Evolutionary conservation across 2,329 filamentous ascomycete genomes (phyloP), one percentile per base, ranked within the genome.

Genomic region (Kalmusia sp.): DNA sequence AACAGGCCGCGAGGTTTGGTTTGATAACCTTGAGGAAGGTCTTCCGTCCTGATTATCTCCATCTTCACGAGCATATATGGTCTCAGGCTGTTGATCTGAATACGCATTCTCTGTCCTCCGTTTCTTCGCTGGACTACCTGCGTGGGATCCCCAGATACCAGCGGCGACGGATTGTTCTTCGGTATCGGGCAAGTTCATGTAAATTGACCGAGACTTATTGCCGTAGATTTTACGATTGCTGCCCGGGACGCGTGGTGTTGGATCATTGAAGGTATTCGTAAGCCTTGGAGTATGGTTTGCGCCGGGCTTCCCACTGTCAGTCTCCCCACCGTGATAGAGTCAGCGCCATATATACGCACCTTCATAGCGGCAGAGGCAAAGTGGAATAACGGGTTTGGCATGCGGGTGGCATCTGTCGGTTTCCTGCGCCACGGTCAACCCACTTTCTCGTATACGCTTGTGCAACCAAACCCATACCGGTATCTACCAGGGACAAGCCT

Each of bases 381-480:
- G 9, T 33, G 51, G n/a, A 59, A 59, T 21, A 57, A 27, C 11
- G 64, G 38, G 17, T 28, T 9, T 12, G 49, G 63, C 19, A 54
- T 37, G 11, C n/a, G 34, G 9, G 58, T 57, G 4, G 61, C 62
- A 47, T 68, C 64, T 9, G 59, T 55, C 5, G 62, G 63, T 22
- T 35, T 47, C 15, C 61, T 65, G 35, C 14, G n/a, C 30, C 21
- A 25, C 11, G 9, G 41, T 67, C 52, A 67, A 56, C 48, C 19
- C 21, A 39, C 14, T 21, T 21, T 25, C 31, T 24, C 40, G 6
- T 3, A 21, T n/a, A 14, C 15, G 3, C 19, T 7, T 37, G 3
- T 47, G 11, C 14, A 31, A 21, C 34, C 37, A 30, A 30, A 21
- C 15, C 43, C 37, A 45, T 59, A 65, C 63, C 46, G 44, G 38